Conservation (phyloP, 192 early-diverging fungal genomes). For the Entomortierella parvispora region DNA sequence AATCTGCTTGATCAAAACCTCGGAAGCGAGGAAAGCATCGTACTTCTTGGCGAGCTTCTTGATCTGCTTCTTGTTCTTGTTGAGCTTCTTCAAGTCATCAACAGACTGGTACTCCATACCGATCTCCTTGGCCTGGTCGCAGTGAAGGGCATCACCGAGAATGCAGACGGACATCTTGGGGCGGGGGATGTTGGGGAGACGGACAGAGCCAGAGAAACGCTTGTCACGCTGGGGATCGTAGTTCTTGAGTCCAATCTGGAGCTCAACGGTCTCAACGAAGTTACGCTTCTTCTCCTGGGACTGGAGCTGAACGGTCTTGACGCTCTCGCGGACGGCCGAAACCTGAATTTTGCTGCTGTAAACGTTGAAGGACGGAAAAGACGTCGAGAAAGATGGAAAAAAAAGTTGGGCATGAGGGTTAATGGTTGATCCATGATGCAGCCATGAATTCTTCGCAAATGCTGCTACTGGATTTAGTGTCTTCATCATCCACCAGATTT, state of each 20-base stretch:
- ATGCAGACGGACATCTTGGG: constrained; percentile 96
- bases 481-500: too few species aligned
- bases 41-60: constrained; percentile 99
- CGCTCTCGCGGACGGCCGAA: constrained; percentile 87
- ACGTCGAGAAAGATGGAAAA: constrained; percentile 3
- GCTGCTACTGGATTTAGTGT: too few species aligned
- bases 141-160: constrained; percentile 95
- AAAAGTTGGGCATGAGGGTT: constrained; percentile 15
- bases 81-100: constrained; percentile 99
- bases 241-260: constrained; percentile 99
- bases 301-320: constrained; percentile 72
- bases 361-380: constrained; percentile 16
- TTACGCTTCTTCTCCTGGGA: constrained; percentile 94
- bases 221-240: constrained; percentile 99
- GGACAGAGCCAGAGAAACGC: constrained; percentile 98
- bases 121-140: constrained; percentile 93
- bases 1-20: constrained; percentile 99
- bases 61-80: constrained; percentile 99
- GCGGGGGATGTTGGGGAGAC: constrained; percentile 94
- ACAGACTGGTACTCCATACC: constrained; percentile 92
- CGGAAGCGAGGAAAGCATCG: constrained; percentile 97
- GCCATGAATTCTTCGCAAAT: too few species aligned
- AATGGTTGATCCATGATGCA: background rate
- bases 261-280: constrained; percentile 96
- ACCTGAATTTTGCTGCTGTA: constrained; percentile 84